Evolutionary conservation across 2,329 filamentous ascomycete genomes (phyloP).

Genomic region (Dendrostoma leiphaemia): DNA sequence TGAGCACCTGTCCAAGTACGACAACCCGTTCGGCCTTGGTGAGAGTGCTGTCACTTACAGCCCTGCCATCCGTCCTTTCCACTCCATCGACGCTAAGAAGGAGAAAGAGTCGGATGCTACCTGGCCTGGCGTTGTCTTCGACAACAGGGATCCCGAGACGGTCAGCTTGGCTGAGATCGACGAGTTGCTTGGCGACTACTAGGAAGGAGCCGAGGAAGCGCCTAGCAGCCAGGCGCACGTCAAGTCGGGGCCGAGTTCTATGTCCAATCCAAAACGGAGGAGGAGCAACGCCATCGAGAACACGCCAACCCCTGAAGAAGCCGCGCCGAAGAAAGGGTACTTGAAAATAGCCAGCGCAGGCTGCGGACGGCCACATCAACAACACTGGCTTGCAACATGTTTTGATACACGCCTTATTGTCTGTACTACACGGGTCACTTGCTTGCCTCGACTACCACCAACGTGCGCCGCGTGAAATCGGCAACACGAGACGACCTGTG

Average conservation of each 20-base stretch:
- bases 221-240: no score
- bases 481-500: neutral
- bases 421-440: neutral
- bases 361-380: no score
- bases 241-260: no score
- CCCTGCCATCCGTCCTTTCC: slow-evolving; percentile 51
- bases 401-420: no score
- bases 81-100: slow-evolving; percentile 42
- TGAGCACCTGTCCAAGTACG: slow-evolving; percentile 45
- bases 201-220: neutral
- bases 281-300: no score
- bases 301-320: no score
- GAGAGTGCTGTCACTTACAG: slow-evolving; percentile 39
- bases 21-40: slow-evolving; percentile 56
- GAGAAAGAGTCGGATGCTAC: slow-evolving; percentile 37
- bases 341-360: no score
- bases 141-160: slow-evolving; percentile 76
- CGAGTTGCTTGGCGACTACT: slow-evolving; percentile 72
- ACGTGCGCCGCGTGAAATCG: neutral
- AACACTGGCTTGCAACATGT: no score
- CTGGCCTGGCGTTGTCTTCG: slow-evolving; percentile 44
- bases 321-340: no score
- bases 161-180: slow-evolving; percentile 94
- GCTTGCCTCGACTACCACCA: neutral
- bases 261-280: no score